Evolutionary conservation across 352 stramenopile species (phyloP).

Genomic region (Globisporangium cederbergense): DNA sequence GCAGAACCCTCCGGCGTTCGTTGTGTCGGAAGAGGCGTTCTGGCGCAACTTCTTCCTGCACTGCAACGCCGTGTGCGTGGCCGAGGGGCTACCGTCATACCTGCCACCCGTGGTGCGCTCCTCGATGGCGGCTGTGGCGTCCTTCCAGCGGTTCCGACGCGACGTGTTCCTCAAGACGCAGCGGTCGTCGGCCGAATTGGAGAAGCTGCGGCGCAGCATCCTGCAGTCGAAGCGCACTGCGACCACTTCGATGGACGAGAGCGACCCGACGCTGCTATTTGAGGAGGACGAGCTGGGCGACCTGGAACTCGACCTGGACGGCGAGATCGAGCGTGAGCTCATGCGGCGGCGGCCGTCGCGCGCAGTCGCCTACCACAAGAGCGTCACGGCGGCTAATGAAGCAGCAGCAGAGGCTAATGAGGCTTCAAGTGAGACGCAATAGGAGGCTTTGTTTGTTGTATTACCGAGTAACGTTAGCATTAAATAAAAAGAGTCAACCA

Average conservation of each 20-base stretch:
- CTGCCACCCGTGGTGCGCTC: constrained; percentile 42
- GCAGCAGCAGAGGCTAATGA: background rate
- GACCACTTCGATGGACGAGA: constrained; percentile 26
- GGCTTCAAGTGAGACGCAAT: background rate
- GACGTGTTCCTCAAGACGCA: constrained; percentile 47
- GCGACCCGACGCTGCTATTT: constrained; percentile 16
- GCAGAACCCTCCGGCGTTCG: constrained; percentile 25
- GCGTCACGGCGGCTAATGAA: background rate
- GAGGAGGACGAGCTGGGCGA: constrained; percentile 46
- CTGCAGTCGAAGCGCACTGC: constrained; percentile 15
- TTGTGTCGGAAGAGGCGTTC: constrained; percentile 51
- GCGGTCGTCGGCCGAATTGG: constrained; percentile 28
- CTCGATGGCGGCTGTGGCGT: constrained; percentile 25
- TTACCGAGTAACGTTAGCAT: background rate
- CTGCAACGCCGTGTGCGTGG: constrained; percentile 51
- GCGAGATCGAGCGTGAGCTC: constrained; percentile 71
- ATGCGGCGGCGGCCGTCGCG: constrained; percentile 50
- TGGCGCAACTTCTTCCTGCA: constrained; percentile 75
- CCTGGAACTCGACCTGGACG: constrained; percentile 59
- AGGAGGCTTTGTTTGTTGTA: background rate
- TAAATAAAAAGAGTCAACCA: constrained; percentile 17
- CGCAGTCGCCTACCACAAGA: constrained; percentile 25
- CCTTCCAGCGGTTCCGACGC: constrained; percentile 50
- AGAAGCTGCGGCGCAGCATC: constrained; percentile 34
- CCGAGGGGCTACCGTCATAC: constrained; percentile 37